phyloP scores from a whole-genome alignment of 148 eudicot genomes.

The Rhododendron henanense region DNA sequence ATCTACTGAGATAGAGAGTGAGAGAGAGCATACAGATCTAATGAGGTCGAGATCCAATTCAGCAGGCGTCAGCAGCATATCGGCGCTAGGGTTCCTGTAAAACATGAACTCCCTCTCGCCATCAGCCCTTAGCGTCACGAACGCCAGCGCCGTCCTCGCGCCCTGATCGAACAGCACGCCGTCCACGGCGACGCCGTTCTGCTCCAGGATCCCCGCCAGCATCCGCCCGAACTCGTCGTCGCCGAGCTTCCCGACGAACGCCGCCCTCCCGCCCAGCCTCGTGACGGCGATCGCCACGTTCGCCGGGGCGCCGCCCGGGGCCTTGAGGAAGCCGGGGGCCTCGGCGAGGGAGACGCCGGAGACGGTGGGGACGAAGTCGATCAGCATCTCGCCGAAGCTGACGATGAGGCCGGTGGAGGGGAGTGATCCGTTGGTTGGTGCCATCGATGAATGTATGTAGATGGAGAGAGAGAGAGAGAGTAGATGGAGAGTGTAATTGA shows the following conservation, averaged over 20 bases:
- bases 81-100: constrained; percentile 85
- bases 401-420: constrained; percentile 29
- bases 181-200: constrained; percentile 55
- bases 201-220: constrained; percentile 66
- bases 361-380: constrained; percentile 80
- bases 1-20: background rate
- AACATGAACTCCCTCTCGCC: constrained; percentile 93
- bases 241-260: constrained; percentile 83
- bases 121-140: constrained; percentile 63
- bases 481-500: no score
- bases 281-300: constrained; percentile 83
- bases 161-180: constrained; percentile 67
- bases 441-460: background rate
- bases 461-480: background rate
- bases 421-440: background rate
- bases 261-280: constrained; percentile 63
- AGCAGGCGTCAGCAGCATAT: constrained; percentile 70
- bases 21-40: constrained; percentile 44
- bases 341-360: constrained; percentile 87
- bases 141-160: constrained; percentile 81
- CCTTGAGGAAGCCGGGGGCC: constrained; percentile 80
- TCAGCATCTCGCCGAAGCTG: constrained; percentile 81
- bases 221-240: constrained; percentile 85
- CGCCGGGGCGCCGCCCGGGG: constrained; percentile 92
- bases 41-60: constrained; percentile 76